These are phyloP conservation scores for Albatrellus ellisii DNA, from an alignment of 768 basidiomycete genomes.

Conservation along the genomic window DNA sequence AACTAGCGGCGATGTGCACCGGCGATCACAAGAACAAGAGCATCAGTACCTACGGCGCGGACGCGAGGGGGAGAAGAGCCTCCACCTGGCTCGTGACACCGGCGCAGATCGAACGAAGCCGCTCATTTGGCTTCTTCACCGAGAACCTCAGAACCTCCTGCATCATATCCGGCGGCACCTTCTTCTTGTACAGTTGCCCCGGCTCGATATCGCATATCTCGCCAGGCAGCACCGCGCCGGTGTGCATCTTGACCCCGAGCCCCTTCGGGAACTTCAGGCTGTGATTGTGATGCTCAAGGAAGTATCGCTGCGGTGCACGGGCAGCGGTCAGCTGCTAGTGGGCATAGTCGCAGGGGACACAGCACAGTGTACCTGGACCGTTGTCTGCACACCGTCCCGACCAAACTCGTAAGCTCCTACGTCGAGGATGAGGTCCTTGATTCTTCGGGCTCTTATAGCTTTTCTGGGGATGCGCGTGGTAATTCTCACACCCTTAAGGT, in stretches of 20 bases:
- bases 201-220: constrained; percentile 11
- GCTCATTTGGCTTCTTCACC: constrained; percentile 4
- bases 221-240: constrained; percentile 5
- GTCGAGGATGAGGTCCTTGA: constrained; percentile 6
- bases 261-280: constrained; percentile 6
- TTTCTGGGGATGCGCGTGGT: constrained; percentile 5
- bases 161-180: constrained; percentile 6
- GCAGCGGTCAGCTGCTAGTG: neutral
- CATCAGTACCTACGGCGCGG: too few species aligned
- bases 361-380: constrained; percentile 6
- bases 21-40: too few species aligned
- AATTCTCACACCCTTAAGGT: neutral
- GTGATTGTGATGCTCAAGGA: constrained; percentile 4
- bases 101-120: constrained; percentile 6
- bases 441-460: constrained; percentile 5
- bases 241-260: constrained; percentile 7
- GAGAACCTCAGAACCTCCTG: constrained; percentile 9
- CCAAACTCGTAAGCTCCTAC: constrained; percentile 5
- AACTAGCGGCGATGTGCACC: constrained; percentile 4
- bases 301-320: constrained; percentile 3
- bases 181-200: constrained; percentile 13
- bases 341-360: neutral
- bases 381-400: constrained; percentile 6
- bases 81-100: constrained; percentile 10
- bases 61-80: too few species aligned